Evolutionary conservation across 257 asterid species (phyloP), one percentile per base, ranked within the genome.

Genomic region (Agastache rugosa): DNA sequence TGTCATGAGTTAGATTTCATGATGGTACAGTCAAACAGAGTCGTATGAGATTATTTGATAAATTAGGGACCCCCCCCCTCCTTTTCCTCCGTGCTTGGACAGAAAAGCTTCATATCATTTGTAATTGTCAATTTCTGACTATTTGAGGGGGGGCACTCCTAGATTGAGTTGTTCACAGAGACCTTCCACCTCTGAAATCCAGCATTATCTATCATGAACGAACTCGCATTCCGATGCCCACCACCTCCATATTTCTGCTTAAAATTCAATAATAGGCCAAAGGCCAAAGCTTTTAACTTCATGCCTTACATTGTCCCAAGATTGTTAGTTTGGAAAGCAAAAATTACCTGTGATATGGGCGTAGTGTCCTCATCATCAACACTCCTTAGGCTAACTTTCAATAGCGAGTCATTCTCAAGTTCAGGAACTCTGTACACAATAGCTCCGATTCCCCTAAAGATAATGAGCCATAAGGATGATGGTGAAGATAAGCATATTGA

Each of bases 331-430:
- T 29, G 14, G 39, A 62, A 53, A 71, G 71, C 3, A 23, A 15
- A 23, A 67, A 71, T 68, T 55, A 87, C 98, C 96, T 88, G 80
- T 37, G 98, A 91, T 79, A 93, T 91, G 73, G 78, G 68, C 71
- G 98, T 91, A 29, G 98, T 93, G 75, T 93, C 98, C 84, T 83
- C 97, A 2, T 60, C 80, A 6, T 58, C 67, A 59, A 85, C 61
- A 75, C 98, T 93, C 84, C 98, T 81, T 63, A 93, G 81, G 90
- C 98, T 93, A 77, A 93, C 82, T 75, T 93, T 93, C 83, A 91
- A 66, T 56, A 83, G 62, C 0, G 41, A 81, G 74, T 88, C 87
- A 66, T 87, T 87, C 73, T 83, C 85, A 83, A 89, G 96, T 76
- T 88, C 96, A 15, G 96, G 93, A 64, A 91, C 91, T 80, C 82